Conservation (phyloP, 1,139 yeast genomes). For the Taphrina betulina region DNA sequence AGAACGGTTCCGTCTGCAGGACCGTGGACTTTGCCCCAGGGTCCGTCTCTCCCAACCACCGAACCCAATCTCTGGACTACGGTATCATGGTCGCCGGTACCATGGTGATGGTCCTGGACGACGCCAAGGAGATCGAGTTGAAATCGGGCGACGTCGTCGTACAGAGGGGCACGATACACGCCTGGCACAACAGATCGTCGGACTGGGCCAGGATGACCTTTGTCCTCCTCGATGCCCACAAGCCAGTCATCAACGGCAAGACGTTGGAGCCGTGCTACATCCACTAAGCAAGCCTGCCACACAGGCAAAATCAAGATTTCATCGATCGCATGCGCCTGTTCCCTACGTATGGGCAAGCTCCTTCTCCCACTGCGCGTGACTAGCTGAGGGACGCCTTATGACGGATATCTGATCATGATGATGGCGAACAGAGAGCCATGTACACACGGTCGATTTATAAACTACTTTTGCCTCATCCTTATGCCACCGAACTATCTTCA, state of each 20-base stretch:
- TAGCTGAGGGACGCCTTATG: too few species aligned
- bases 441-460: too few species aligned
- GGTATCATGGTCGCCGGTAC: background rate
- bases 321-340: too few species aligned
- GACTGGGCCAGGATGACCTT: slow-evolving; percentile 6
- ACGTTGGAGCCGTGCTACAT: too few species aligned
- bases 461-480: too few species aligned
- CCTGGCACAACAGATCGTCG: background rate
- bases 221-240: background rate
- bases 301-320: too few species aligned
- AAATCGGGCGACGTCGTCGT: slow-evolving; percentile 1
- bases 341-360: too few species aligned
- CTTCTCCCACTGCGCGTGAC: too few species aligned
- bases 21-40: background rate
- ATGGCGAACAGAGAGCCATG: too few species aligned
- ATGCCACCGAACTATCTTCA: too few species aligned
- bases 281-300: too few species aligned
- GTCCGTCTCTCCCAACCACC: background rate
- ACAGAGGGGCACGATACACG: slow-evolving; percentile 2
- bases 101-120: slow-evolving; percentile 3
- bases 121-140: background rate
- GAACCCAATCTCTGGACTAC: slow-evolving; percentile 2
- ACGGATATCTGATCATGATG: too few species aligned
- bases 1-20: slow-evolving; percentile 1
- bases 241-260: background rate